Evolutionary conservation across 2,329 filamentous ascomycete species (phyloP), one percentile per base, ranked within the genome.

Genomic region (Dactylellina drechsleri): DNA sequence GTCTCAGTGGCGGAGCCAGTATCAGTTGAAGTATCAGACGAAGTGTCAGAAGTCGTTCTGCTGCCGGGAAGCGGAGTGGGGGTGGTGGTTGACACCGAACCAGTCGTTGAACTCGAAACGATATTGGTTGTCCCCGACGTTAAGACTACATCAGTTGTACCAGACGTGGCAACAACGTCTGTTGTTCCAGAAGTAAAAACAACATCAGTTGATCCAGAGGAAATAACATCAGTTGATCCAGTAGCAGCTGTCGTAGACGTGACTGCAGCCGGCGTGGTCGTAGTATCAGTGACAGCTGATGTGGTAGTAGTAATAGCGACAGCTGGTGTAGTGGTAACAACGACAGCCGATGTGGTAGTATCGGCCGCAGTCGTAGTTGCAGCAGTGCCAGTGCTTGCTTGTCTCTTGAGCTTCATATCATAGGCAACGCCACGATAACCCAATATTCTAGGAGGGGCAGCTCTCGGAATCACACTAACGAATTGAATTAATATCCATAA

Each of bases 261-360:
- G 18, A 7, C 20, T 50, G 57, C 41, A 13, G 57, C 41, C 16
- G 41, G 20, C 8, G 56, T 58, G 36, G 56, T 58, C 2, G 36
- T 43, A n/a, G 56, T 45, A 18, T 20, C 15, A 36, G 6, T 5
- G 31, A 36, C 31, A 36, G 31, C 31, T 36, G 31, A 8, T 10
- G 31, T 36, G 6, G 31, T 36, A 10, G 31, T 36, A 36, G 31
- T 36, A 18, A 12, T 7, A 36, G 31, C 31, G 31, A 36, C 31
- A 36, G 31, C 31, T 8, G 31, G 10, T 10, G 31, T 36, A 10
- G 31, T 36, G 31, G 31, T 36, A 36, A 5, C 6, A 36, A 7
- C 31, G 6, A 5, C 31, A 8, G 12, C 40, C 2, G 40, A 1
- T 5, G 40, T 2, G 5, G 40, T 43, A 6, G 40, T n/a, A 43